A percentile compares a stretch with the other conserved stretches of the same genome.
phyloP scores from a whole-genome alignment of 2,329 filamentous ascomycete genomes.

The Endoconidiophora laricicola region DNA sequence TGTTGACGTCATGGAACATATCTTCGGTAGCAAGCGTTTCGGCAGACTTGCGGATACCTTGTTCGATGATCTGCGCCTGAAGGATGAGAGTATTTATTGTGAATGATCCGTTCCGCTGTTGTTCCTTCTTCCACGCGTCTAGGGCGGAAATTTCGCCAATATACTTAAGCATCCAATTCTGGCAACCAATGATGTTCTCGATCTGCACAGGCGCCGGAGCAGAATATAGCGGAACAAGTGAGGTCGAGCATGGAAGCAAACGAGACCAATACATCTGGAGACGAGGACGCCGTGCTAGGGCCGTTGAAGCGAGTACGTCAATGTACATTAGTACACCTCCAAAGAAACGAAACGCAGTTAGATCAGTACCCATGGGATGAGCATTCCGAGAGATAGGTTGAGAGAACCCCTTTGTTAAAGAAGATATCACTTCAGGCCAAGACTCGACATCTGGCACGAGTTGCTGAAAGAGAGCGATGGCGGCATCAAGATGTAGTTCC shows the following conservation, averaged over 20 bases:
- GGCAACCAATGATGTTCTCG: slow-evolving; percentile 35
- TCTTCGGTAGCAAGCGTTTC: slow-evolving; percentile 15
- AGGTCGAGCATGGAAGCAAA: slow-evolving; percentile 21
- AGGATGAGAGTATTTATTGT: slow-evolving; percentile 29
- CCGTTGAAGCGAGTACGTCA: slow-evolving; percentile 33
- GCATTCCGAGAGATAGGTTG: slow-evolving; percentile 20
- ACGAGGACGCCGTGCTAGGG: slow-evolving; percentile 25
- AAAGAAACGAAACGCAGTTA: slow-evolving; percentile 32
- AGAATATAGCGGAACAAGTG: slow-evolving; percentile 9
- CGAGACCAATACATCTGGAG: slow-evolving; percentile 26
- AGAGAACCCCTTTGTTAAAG: slow-evolving; percentile 21
- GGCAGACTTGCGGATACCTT: slow-evolving; percentile 21
- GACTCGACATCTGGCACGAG: slow-evolving; percentile 23
- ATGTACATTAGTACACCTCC: slow-evolving; percentile 30
- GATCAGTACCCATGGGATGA: slow-evolving; percentile 27
- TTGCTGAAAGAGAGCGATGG: slow-evolving; percentile 32
- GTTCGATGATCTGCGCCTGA: slow-evolving; percentile 27
- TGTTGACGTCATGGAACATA: slow-evolving; percentile 1
- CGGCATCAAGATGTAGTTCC: slow-evolving; percentile 33
- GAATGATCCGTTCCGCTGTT: slow-evolving; percentile 26
- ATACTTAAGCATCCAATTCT: slow-evolving; percentile 40
- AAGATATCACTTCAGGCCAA: slow-evolving; percentile 23
- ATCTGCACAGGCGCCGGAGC: slow-evolving; percentile 23
- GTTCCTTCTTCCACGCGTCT: slow-evolving; percentile 37
- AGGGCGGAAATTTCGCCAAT: slow-evolving; percentile 37